phyloP scores from a whole-genome alignment of 192 early-diverging fungal genomes.

The Haplosporangium gracile region DNA sequence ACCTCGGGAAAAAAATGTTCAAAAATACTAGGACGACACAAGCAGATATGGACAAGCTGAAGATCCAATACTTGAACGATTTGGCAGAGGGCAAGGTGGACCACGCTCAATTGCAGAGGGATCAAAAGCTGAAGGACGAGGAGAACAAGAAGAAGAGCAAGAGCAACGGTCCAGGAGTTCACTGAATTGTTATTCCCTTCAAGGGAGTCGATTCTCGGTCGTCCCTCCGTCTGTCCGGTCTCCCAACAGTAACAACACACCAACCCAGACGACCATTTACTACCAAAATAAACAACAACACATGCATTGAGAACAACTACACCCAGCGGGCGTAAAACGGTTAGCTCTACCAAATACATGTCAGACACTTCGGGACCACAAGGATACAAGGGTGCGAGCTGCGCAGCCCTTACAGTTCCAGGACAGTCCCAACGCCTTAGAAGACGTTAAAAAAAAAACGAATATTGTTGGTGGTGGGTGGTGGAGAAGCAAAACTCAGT shows the following conservation, averaged over 20 bases:
- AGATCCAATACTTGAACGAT: conserved; percentile 57
- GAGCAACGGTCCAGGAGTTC: conserved; percentile 40
- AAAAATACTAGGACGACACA: conserved; percentile 58
- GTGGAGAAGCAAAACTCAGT: not conserved
- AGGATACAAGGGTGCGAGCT: not conserved
- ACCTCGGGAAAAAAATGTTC: not conserved
- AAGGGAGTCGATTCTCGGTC: not conserved
- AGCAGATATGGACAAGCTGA: conserved; percentile 66
- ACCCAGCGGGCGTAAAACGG: not conserved
- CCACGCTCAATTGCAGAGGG: conserved; percentile 42
- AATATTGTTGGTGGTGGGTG: not conserved
- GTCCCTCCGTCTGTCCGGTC: not conserved
- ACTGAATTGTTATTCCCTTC: not conserved
- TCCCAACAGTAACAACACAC: not conserved
- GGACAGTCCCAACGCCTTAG: not conserved
- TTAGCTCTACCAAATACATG: not conserved
- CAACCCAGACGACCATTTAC: not conserved
- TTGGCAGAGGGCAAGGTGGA: conserved; percentile 52
- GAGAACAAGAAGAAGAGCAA: conserved; percentile 51
- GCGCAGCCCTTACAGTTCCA: not conserved
- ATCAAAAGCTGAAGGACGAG: conserved; percentile 47
- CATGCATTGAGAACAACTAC: not conserved
- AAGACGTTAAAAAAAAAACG: too few relatives aligned
- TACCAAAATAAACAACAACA: not conserved
- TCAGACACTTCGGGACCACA: not conserved